phyloP scores from a whole-genome alignment of 495 filamentous ascomycete genomes.

The Daldinia vernicosa region DNA sequence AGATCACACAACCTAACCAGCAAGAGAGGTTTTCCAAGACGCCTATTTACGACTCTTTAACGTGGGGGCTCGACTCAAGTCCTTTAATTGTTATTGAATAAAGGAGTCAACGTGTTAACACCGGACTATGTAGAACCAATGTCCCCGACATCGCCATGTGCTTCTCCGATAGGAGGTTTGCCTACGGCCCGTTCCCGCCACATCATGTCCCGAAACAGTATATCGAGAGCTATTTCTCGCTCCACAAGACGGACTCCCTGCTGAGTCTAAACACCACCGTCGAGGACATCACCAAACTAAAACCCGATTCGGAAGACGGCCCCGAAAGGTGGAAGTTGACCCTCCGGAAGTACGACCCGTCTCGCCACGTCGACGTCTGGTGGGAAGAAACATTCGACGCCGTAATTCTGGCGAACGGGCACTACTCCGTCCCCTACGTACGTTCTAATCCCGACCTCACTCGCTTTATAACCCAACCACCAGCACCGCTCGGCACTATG shows the following conservation, averaged over 20 bases:
- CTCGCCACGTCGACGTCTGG: conserved; percentile 55
- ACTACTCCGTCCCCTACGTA: conserved; percentile 62
- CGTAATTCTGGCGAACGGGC: conserved; percentile 59
- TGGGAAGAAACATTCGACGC: conserved; percentile 61
- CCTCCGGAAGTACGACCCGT: conserved; percentile 53
- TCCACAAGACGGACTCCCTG: conserved; percentile 49
- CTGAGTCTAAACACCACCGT: conserved; percentile 59
- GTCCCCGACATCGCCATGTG: conserved; percentile 62
- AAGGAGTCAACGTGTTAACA: conserved; percentile 1
- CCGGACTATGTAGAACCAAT: conserved; percentile 55
- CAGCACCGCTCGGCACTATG: too few relatives aligned
- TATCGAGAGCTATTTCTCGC: conserved; percentile 58
- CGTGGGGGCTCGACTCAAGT: conserved; percentile 43
- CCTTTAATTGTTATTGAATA: neutral
- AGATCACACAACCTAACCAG: conserved; percentile 46
- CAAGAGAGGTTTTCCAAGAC: conserved; percentile 57
- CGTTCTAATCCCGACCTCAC: too few relatives aligned
- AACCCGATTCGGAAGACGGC: conserved; percentile 1
- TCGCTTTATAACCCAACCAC: too few relatives aligned
- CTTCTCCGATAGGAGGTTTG: conserved; percentile 57
- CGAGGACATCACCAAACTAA: conserved; percentile 54
- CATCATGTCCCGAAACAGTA: conserved; percentile 60
- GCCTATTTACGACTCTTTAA: conserved; percentile 57
- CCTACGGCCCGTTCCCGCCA: conserved; percentile 61
- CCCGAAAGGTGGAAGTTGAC: conserved; percentile 55